Evolutionary conservation across 1,139 yeast species (phyloP), one percentile per base, ranked within the genome.

Genomic region (Meyerozyma sp.): DNA sequence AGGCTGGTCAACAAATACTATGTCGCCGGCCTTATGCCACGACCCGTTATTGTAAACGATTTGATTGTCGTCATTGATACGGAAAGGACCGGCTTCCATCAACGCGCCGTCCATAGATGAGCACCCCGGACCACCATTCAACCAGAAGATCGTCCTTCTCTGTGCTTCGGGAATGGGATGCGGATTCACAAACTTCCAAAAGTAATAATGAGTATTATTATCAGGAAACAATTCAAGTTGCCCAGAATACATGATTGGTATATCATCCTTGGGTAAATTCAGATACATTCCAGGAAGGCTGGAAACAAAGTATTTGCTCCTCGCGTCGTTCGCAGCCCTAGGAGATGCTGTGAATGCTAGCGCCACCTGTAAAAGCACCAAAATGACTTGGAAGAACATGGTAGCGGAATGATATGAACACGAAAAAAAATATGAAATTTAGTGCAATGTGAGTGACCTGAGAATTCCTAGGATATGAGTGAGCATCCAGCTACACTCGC

Each of bases 41-140:
- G 95, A 77, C 0, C 96, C 97, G 4, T 72, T 60, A 61, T 90
- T 90, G 48, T 66, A 65, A 6, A 73, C 63, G 7, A 76, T 75
- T 44, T 77, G 59, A 2, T 70, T 66, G 9, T 75, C 61, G 0
- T 62, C 52, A 48, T 69, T 63, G 16, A 90, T 73, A 46, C 96
- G 70, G 46, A 90, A 78, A 0, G 98, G 98, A 0, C 99, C 99
- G 2, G 83, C 67, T 61, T 94, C 99, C 79, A 93, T 81, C 49
- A 93, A 62, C 0, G 96, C 96, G 3, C 99, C 99, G 63, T 93
- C 98, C 94, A 93, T 82, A 0, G 96, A 89, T 3, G 97, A 89
- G 61, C 99, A 93, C 0, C 99, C 99, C 0, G 96, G 96, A 0
- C 96, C 96, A 37, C 99, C 99, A 62, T 94, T 93, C 27, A 93